Evolutionary conservation across 441 rosid genomes (phyloP).

Genomic region (Gossypium gossypioides): DNA sequence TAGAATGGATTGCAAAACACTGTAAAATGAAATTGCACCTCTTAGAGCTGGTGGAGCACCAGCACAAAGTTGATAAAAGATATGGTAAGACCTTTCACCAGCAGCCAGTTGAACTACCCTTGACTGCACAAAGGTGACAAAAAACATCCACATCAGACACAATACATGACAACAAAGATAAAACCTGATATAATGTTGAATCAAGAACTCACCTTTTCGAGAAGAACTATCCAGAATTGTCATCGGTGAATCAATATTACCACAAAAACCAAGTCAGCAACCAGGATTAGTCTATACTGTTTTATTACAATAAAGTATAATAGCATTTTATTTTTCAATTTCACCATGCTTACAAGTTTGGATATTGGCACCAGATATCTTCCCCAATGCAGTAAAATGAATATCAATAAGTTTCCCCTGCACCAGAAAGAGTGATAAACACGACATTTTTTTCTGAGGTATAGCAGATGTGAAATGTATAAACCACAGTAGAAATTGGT

Average conservation of each 20-base stretch:
- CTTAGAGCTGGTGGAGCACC: conserved; percentile 77
- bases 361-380: conserved; percentile 78
- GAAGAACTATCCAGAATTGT: conserved; percentile 45
- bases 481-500: background rate
- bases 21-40: conserved; percentile 40
- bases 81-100: conserved; percentile 90
- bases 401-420: conserved; percentile 91
- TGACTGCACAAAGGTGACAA: conserved; percentile 55
- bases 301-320: conserved; percentile 6
- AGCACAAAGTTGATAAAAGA: conserved; percentile 90
- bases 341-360: conserved; percentile 66
- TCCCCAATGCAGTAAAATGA: conserved; percentile 70
- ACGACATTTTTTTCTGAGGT: background rate
- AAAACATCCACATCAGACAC: conserved; percentile 21
- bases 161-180: conserved; percentile 9
- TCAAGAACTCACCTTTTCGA: conserved; percentile 69
- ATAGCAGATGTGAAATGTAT: background rate
- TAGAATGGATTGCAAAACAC: background rate
- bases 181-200: conserved; percentile 14
- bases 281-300: conserved; percentile 5
- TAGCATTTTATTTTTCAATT: conserved; percentile 6
- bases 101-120: conserved; percentile 80
- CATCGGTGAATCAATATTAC: conserved; percentile 14
- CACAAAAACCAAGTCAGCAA: conserved; percentile 30
- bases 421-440: conserved; percentile 11